Evolutionary conservation across 2,329 filamentous ascomycete species (phyloP).

Genomic region (Emmonsia crescens): DNA sequence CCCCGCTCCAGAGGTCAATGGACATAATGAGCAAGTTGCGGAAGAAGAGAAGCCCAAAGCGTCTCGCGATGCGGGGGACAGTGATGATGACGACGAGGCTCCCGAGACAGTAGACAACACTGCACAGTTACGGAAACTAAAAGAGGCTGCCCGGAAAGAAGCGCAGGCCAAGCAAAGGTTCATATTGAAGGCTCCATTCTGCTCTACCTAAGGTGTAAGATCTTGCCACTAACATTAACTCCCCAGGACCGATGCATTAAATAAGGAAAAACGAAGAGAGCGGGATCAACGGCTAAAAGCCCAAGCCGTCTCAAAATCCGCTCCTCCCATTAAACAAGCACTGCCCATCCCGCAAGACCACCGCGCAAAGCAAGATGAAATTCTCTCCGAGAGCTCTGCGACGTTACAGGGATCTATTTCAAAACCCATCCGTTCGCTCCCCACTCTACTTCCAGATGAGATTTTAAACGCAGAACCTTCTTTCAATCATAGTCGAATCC

Average conservation of each 20-base stretch:
- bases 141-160: constrained; percentile 28
- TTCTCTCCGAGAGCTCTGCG: constrained; percentile 31
- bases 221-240: not conserved
- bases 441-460: constrained; percentile 41
- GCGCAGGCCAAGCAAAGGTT: constrained; percentile 29
- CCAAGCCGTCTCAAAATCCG: constrained; percentile 19
- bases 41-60: constrained; percentile 14
- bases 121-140: constrained; percentile 28
- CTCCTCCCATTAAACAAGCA: not conserved
- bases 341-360: not conserved
- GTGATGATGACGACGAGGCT: constrained; percentile 31
- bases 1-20: constrained; percentile 18
- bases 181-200: constrained; percentile 6
- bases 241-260: constrained; percentile 20
- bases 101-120: constrained; percentile 34
- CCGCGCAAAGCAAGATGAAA: constrained; percentile 21
- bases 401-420: constrained; percentile 30
- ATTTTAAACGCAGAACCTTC: constrained; percentile 39
- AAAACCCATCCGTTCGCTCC: constrained; percentile 28
- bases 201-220: not conserved
- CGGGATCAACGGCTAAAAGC: constrained; percentile 30
- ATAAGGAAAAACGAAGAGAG: constrained; percentile 31
- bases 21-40: constrained; percentile 13
- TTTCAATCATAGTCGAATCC: constrained; percentile 25
- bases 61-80: constrained; percentile 13